Conservation (phyloP, 2,329 filamentous ascomycete species). For the Microsporum canis region DNA sequence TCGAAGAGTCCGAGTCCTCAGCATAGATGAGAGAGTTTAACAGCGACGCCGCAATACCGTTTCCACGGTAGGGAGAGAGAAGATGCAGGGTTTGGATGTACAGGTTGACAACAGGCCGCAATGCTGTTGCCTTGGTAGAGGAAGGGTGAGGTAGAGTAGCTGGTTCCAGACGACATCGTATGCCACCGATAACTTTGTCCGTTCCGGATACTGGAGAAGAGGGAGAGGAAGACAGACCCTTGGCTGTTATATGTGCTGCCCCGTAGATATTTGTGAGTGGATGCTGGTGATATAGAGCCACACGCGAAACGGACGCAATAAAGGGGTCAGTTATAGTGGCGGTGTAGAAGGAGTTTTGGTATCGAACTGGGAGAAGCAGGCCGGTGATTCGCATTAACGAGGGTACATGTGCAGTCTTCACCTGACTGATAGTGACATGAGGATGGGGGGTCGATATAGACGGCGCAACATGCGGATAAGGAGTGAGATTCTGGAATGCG, state of each 20-base stretch:
- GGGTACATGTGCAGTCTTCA: conserved; percentile 44
- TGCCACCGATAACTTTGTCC: conserved; percentile 39
- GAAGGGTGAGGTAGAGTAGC: conserved; percentile 11
- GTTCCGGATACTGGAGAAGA: conserved; percentile 18
- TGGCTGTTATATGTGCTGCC: conserved; percentile 4
- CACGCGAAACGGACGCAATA: conserved; percentile 44
- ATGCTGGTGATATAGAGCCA: conserved; percentile 47
- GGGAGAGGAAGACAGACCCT: conserved; percentile 13
- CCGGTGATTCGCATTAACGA: conserved; percentile 47
- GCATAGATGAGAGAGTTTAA: conserved; percentile 34
- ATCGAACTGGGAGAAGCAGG: conserved; percentile 50
- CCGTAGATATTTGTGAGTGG: conserved; percentile 23
- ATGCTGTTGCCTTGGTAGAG: conserved; percentile 9
- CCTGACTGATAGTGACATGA: conserved; percentile 43
- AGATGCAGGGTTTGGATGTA: conserved; percentile 53
- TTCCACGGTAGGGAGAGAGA: conserved; percentile 47
- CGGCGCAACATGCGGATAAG: conserved; percentile 12
- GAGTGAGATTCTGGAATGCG: conserved; percentile 22
- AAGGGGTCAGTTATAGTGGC: conserved; percentile 47
- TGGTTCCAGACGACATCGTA: conserved; percentile 37
- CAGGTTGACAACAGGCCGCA: conserved; percentile 31
- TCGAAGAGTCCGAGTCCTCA: conserved; percentile 10
- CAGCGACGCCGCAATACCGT: conserved; percentile 47
- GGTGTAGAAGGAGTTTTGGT: conserved; percentile 50
- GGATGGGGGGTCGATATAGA: conserved; percentile 29